phyloP scores from a whole-genome alignment of 106 monocot genomes.

The Dendrobium catenatum region DNA sequence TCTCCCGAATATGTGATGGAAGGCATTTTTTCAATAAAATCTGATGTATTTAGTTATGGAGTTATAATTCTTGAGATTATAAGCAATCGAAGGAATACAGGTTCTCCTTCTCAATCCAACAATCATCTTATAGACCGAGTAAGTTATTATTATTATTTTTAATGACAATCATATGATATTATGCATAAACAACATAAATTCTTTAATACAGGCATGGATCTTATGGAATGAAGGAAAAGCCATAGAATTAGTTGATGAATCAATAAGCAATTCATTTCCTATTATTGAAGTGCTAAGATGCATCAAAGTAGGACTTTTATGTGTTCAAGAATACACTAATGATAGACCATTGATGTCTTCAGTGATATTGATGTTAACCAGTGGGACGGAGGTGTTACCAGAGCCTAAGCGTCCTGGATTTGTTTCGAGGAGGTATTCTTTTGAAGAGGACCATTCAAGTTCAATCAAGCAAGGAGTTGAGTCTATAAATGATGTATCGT shows the following conservation, averaged over 20 bases:
- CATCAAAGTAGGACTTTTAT: conserved; percentile 29
- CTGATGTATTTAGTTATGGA: conserved; percentile 63
- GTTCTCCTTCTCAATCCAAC: neutral
- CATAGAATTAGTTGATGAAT: conserved; percentile 16
- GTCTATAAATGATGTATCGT: neutral
- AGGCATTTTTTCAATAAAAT: conserved; percentile 43
- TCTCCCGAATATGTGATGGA: conserved; percentile 47
- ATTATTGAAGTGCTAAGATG: conserved; percentile 15
- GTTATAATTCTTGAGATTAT: conserved; percentile 44
- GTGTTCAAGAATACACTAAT: conserved; percentile 24
- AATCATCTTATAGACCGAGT: conserved; percentile 28
- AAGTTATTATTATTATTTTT: conserved; percentile 10
- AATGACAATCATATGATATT: conserved; percentile 6
- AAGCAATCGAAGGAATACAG: conserved; percentile 34
- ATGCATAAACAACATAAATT: neutral
- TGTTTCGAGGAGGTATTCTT: neutral
- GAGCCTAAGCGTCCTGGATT: conserved; percentile 37
- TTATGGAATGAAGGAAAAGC: conserved; percentile 14
- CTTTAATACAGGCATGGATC: conserved; percentile 15
- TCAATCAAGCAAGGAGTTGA: neutral
- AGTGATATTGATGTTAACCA: conserved; percentile 18
- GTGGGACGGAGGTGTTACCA: conserved; percentile 7
- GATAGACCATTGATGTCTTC: conserved; percentile 34
- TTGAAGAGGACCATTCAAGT: neutral
- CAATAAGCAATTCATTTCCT: neutral